Evolutionary conservation across 257 asterid genomes (phyloP).

Genomic region (Jasminum sambac): DNA sequence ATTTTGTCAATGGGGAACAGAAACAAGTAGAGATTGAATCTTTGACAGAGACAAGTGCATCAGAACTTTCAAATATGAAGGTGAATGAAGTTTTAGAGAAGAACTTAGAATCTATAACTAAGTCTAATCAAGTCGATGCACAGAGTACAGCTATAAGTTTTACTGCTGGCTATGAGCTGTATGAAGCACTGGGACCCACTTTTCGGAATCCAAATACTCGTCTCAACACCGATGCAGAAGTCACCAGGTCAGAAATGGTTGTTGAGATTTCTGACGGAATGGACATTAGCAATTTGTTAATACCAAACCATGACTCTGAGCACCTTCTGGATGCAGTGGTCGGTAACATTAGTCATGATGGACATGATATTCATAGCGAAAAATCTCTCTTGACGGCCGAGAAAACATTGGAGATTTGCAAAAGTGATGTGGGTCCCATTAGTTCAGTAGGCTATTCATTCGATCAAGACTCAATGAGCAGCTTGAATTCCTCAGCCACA

Average conservation of each 20-base stretch:
- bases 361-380: conserved; percentile 38
- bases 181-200: conserved; percentile 80
- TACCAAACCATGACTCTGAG: conserved; percentile 49
- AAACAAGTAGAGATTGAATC: conserved; percentile 38
- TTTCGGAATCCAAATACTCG: conserved; percentile 47
- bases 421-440: conserved; percentile 56
- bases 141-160: conserved; percentile 52
- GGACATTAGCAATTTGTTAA: conserved; percentile 51
- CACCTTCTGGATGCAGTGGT: conserved; percentile 93
- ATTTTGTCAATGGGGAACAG: conserved; percentile 33
- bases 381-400: conserved; percentile 56
- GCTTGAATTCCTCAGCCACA: conserved; percentile 68
- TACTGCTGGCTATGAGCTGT: conserved; percentile 77
- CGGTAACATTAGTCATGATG: conserved; percentile 57
- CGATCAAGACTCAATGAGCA: conserved; percentile 56
- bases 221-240: conserved; percentile 44
- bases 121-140: conserved; percentile 27
- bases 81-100: conserved; percentile 36
- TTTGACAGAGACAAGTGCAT: conserved; percentile 28
- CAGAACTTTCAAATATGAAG: conserved; percentile 32
- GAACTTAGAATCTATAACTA: conserved; percentile 29
- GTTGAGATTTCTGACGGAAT: conserved; percentile 61
- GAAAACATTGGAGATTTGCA: conserved; percentile 50
- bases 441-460: conserved; percentile 75
- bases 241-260: conserved; percentile 45